A percentile compares a stretch with the other conserved stretches of the same genome.
Conservation (phyloP, 2,329 filamentous ascomycete species). For the Neurospora crassa region DNA sequence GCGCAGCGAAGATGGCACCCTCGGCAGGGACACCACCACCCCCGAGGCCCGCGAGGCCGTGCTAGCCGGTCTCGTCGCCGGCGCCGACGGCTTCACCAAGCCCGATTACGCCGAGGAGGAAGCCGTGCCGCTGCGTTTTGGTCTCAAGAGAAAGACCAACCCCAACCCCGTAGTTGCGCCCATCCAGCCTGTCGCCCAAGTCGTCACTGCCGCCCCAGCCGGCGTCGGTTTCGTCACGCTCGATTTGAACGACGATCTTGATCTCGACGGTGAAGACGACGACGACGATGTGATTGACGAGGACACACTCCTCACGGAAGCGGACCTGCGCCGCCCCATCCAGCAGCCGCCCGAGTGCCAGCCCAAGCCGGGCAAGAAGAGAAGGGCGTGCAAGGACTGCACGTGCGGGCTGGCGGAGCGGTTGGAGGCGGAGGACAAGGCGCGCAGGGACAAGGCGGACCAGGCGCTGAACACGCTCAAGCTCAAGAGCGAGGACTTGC, state of each 20-base stretch:
- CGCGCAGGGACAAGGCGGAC: conserved; percentile 24
- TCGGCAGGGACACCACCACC: conserved; percentile 23
- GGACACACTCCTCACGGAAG: conserved; percentile 74
- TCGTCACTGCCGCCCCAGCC: conserved; percentile 18
- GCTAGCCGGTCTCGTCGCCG: conserved; percentile 63
- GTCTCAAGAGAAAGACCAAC: conserved; percentile 47
- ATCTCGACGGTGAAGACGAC: conserved; percentile 45
- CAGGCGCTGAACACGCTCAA: conserved; percentile 43
- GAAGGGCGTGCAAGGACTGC: conserved; percentile 95
- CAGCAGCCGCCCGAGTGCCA: conserved; percentile 77
- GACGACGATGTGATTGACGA: conserved; percentile 90
- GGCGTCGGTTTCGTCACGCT: conserved; percentile 53
- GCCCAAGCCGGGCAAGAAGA: conserved; percentile 78
- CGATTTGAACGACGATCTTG: conserved; percentile 56
- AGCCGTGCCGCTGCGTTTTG: conserved; percentile 54
- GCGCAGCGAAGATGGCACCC: conserved; percentile 56
- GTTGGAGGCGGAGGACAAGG: conserved; percentile 70
- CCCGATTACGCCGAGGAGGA: conserved; percentile 47
- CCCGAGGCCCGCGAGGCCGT: conserved; percentile 67
- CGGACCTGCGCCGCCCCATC: conserved; percentile 69
- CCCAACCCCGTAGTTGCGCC: conserved; percentile 5
- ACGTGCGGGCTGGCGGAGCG: conserved; percentile 84
- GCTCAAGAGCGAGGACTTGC: conserved; percentile 67
- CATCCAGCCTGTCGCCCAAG: conserved; percentile 10
- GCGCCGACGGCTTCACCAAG: conserved; percentile 64